Evolutionary conservation across 2,329 filamentous ascomycete genomes (phyloP).

Genomic region (Blastomyces silverae): DNA sequence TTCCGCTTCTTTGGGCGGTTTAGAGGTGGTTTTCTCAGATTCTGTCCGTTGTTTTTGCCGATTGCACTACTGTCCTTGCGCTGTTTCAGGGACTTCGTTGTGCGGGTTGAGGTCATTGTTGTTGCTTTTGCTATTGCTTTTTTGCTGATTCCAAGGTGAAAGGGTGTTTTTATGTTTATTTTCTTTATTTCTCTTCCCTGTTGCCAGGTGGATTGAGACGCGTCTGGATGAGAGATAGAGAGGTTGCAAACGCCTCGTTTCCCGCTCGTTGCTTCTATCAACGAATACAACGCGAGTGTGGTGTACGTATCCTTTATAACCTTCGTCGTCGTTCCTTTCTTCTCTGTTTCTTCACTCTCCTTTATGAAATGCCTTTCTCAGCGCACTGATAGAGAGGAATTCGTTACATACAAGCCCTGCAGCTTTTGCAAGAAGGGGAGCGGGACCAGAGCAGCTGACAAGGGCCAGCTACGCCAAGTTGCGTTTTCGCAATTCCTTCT

Average conservation of each 20-base stretch:
- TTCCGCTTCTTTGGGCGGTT: conserved; percentile 31
- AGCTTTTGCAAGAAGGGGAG: no score
- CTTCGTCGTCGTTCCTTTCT: not conserved
- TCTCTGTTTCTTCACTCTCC: not conserved
- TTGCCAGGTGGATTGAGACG: not conserved
- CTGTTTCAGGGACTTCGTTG: not conserved
- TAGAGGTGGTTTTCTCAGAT: conserved; percentile 15
- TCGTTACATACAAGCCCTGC: no score
- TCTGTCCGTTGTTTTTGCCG: not conserved
- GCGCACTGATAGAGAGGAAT: not conserved
- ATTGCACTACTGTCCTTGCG: not conserved
- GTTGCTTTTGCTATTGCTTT: not conserved
- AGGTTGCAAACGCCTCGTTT: not conserved
- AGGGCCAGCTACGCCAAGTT: not conserved
- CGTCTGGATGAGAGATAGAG: not conserved
- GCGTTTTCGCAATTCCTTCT: not conserved
- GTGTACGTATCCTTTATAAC: not conserved
- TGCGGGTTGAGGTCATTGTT: not conserved
- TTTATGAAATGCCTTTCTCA: not conserved
- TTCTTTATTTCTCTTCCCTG: not conserved
- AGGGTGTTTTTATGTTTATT: not conserved
- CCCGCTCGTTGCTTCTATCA: not conserved
- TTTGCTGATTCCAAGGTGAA: not conserved
- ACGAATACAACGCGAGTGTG: not conserved
- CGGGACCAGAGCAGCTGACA: not conserved